These are phyloP conservation scores for Heterobasidion parviporum DNA, from an alignment of 1,284 basidiomycete genomes.

Conservation along the genomic window DNA sequence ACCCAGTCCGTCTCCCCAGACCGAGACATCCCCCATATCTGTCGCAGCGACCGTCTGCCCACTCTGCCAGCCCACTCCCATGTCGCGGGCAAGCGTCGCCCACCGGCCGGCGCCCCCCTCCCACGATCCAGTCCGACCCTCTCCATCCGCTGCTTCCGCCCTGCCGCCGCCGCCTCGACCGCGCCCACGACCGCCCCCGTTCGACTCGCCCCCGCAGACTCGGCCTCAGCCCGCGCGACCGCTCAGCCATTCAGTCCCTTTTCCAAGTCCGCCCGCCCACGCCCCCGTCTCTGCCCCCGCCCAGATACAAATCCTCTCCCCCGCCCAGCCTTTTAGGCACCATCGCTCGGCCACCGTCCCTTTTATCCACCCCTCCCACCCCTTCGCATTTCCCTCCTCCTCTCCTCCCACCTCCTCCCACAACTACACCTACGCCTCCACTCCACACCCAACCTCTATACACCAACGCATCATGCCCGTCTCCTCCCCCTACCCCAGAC, in stretches of 20 bases:
- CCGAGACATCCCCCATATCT: too few species aligned
- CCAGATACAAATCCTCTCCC: too few species aligned
- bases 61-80: neutral
- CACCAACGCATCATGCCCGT: conserved; percentile 3
- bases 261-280: too few species aligned
- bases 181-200: neutral
- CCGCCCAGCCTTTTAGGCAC: too few species aligned
- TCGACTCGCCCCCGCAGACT: neutral
- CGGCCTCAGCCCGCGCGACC: neutral
- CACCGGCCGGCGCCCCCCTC: neutral
- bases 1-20: too few species aligned
- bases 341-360: too few species aligned
- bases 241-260: too few species aligned
- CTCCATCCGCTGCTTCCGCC: neutral
- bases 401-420: neutral
- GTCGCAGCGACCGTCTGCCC: neutral
- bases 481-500: neutral
- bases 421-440: neutral
- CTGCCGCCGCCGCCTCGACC: neutral
- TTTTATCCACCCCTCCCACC: too few species aligned
- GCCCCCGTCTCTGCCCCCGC: neutral
- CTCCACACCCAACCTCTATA: neutral
- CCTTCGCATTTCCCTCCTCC: neutral
- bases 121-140: neutral
- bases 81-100: neutral